These are phyloP conservation scores for Gossypium ekmanianum DNA, from an alignment of 345 rosid genomes.

Conservation along the genomic window DNA sequence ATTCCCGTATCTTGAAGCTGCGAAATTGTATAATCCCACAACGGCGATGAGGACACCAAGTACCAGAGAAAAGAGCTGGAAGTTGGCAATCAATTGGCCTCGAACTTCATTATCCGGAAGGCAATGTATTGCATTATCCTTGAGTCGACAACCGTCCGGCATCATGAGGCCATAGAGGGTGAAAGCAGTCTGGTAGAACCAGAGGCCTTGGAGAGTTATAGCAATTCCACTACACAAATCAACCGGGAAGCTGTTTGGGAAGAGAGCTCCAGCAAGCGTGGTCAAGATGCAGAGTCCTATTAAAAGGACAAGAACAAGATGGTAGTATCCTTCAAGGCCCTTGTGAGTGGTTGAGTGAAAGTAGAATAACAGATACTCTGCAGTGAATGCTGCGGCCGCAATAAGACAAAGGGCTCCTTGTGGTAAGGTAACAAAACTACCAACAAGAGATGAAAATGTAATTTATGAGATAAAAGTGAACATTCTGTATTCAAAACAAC, in stretches of 20 bases:
- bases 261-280: conserved; percentile 63
- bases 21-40: conserved; percentile 51
- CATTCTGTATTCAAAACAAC: not conserved
- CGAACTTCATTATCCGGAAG: conserved; percentile 48
- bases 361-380: conserved; percentile 79
- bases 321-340: conserved; percentile 96
- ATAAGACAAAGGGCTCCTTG: conserved; percentile 73
- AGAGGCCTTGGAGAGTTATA: conserved; percentile 87
- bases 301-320: conserved; percentile 80
- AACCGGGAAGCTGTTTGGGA: conserved; percentile 72
- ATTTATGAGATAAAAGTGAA: too few species aligned
- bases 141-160: conserved; percentile 73
- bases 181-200: conserved; percentile 98
- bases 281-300: conserved; percentile 67
- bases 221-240: conserved; percentile 73
- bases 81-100: conserved; percentile 80
- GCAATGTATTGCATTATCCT: conserved; percentile 43
- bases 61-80: conserved; percentile 69
- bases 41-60: conserved; percentile 60
- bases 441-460: not conserved
- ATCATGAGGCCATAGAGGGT: conserved; percentile 90
- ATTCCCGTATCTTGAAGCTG: conserved; percentile 53
- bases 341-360: conserved; percentile 93
- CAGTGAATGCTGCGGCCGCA: conserved; percentile 74
- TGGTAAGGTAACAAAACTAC: conserved; percentile 64